Conservation (phyloP, 148 eudicot species). For the Drosera capensis region DNA sequence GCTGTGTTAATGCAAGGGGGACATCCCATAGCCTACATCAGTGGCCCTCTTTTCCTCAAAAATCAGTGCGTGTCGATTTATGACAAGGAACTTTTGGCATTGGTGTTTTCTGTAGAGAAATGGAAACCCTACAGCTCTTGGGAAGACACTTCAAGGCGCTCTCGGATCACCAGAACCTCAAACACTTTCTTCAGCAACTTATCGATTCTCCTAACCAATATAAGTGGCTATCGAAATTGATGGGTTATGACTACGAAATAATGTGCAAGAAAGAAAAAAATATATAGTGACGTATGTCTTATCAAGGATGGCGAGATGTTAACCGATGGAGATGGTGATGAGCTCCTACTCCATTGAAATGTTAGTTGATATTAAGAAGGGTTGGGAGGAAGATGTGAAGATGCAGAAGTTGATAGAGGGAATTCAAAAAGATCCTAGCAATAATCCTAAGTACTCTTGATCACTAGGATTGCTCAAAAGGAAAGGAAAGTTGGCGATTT, state of each 20-base stretch:
- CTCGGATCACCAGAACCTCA: too few relatives aligned
- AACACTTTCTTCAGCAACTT: neutral
- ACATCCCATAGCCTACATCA: neutral
- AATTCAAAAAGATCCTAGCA: neutral
- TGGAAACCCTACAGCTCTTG: neutral
- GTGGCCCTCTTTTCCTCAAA: neutral
- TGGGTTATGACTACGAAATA: slow-evolving; percentile 4
- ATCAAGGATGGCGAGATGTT: neutral
- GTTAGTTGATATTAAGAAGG: neutral
- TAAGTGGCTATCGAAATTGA: slow-evolving; percentile 2
- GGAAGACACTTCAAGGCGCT: neutral
- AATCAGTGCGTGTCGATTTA: neutral
- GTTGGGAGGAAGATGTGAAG: neutral
- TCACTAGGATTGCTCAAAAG: neutral
- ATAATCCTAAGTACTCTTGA: neutral
- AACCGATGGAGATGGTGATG: neutral
- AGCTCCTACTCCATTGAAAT: neutral
- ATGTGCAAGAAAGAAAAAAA: neutral
- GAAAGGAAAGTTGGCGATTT: neutral
- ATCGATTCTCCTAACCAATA: neutral
- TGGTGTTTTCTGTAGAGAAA: neutral
- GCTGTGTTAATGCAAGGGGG: neutral
- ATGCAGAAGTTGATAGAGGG: neutral
- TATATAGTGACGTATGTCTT: slow-evolving; percentile 1
- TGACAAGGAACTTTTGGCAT: neutral